Base-by-base conservation (phyloP, 352 stramenopile genomes). In the Globisporangium spinosum region DNA sequence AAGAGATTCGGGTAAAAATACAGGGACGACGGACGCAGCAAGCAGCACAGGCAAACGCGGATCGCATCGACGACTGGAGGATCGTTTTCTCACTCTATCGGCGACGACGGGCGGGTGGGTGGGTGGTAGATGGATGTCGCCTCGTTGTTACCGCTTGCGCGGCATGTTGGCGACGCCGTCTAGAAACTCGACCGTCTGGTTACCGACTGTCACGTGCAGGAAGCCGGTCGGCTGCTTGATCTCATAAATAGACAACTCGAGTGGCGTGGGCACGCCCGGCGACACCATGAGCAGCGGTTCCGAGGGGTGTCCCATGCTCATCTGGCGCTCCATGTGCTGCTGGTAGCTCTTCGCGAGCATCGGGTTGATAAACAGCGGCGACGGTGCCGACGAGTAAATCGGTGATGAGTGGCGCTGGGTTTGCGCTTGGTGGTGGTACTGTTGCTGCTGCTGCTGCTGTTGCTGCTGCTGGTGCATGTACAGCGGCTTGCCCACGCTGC, bases 221-320 rank as follows among this genome's bases (percentile, higher is more conserved):
- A 90, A 87, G 47, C 85, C 85, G 17, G 85, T 93, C 5, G 85
- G 85, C 65, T 93, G 85, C 71, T 93, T 93, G 72, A 82, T 81
- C 70, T 93, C 85, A 79, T 93, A 93, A 78, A 91, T 91, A 70
- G 85, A 93, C 58, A 93, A 68, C 68, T 93, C 83, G 60, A 91
- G 70, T 6, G 85, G 85, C 49, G 85, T 91, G 40, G 85, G 85
- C 55, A 91, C 58, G 22, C 85, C 85, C 1, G 85, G 85, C 10
- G 83, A 89, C 32, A 93, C 85, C 20, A 81, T 70, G 58, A 91
- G 75, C 71, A 89, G 65, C 20, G 55, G 27, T 20, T 93, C 85
- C 9, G 70, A 60, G 23, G 74, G 72, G 29, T 77, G 68, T 53
- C 71, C 66, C 70, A 73, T 73, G 38, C 60, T 68, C 47, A 87